phyloP scores from a whole-genome alignment of 192 early-diverging fungal species.

The Coemansia sp. region DNA sequence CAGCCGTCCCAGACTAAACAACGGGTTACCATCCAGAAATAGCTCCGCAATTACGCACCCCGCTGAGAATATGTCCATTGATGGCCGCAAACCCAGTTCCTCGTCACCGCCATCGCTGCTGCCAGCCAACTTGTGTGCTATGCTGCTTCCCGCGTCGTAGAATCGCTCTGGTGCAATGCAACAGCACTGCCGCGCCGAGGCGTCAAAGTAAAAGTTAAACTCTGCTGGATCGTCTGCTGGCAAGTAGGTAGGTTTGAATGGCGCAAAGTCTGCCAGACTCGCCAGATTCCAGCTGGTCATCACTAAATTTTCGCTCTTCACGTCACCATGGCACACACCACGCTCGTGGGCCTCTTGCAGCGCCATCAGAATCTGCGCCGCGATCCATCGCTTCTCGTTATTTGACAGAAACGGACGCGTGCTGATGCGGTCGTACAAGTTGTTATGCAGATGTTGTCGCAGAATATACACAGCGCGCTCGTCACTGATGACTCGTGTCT shows the following conservation, averaged over 20 bases:
- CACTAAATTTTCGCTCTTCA: slow-evolving; percentile 93
- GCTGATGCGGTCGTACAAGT: slow-evolving; percentile 96
- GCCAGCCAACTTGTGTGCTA: slow-evolving; percentile 31
- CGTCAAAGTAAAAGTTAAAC: slow-evolving; percentile 97
- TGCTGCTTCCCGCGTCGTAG: slow-evolving; percentile 62
- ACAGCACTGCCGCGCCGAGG: slow-evolving; percentile 82
- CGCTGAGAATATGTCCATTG: slow-evolving; percentile 94
- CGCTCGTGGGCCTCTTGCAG: slow-evolving; percentile 71
- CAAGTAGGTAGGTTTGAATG: slow-evolving; percentile 85
- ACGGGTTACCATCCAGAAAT: slow-evolving; percentile 86
- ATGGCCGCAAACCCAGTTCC: slow-evolving; percentile 60
- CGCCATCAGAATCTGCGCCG: slow-evolving; percentile 81
- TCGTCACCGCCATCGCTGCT: not conserved
- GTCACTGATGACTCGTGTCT: slow-evolving; percentile 81
- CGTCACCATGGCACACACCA: slow-evolving; percentile 88
- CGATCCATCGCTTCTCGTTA: slow-evolving; percentile 92
- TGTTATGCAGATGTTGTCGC: slow-evolving; percentile 84
- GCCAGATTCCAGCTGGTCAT: slow-evolving; percentile 96
- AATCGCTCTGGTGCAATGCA: slow-evolving; percentile 97
- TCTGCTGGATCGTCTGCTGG: slow-evolving; percentile 97
- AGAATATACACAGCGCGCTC: slow-evolving; percentile 86
- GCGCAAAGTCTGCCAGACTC: slow-evolving; percentile 77
- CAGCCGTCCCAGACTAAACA: slow-evolving; percentile 90
- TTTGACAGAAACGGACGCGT: slow-evolving; percentile 87
- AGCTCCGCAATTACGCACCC: slow-evolving; percentile 93